A percentile compares a stretch with the other conserved stretches of the same genome.
phyloP scores from a whole-genome alignment of 495 filamentous ascomycete species.

The Xylaria grammica region DNA sequence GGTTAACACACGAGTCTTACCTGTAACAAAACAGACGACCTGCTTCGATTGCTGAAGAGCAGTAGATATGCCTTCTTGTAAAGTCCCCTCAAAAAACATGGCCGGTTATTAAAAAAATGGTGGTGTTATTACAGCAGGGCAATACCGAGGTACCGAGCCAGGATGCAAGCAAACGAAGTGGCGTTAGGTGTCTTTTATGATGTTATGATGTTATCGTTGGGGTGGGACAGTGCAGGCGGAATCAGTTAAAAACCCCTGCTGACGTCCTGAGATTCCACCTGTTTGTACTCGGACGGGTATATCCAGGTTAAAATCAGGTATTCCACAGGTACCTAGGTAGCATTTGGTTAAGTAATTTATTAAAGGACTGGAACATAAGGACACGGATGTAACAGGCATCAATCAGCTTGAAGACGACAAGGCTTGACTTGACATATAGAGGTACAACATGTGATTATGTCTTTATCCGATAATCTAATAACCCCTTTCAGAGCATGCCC shows the following conservation, averaged over 20 bases:
- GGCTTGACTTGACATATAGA: no score
- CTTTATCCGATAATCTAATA: background rate
- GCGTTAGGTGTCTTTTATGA: background rate
- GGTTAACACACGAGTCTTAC: slow-evolving; percentile 30
- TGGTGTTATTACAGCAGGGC: background rate
- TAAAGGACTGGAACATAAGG: background rate
- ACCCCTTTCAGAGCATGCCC: background rate
- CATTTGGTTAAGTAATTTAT: background rate
- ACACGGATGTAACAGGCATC: background rate
- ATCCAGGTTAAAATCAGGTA: no score
- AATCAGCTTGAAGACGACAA: background rate
- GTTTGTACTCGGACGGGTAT: no score
- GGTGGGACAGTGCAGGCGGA: slow-evolving; percentile 3
- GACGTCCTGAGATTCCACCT: no score
- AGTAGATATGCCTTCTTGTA: slow-evolving; percentile 77
- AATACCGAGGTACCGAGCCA: background rate
- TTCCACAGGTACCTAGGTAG: no score
- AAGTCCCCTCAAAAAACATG: slow-evolving; percentile 80
- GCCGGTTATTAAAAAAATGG: background rate
- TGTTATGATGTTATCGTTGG: background rate
- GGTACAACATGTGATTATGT: slow-evolving; percentile 12
- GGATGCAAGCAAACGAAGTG: background rate
- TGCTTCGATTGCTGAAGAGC: slow-evolving; percentile 67
- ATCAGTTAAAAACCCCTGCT: background rate
- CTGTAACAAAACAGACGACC: slow-evolving; percentile 57